Conservation (phyloP, 306 rosid genomes). For the Acacia confusa region DNA sequence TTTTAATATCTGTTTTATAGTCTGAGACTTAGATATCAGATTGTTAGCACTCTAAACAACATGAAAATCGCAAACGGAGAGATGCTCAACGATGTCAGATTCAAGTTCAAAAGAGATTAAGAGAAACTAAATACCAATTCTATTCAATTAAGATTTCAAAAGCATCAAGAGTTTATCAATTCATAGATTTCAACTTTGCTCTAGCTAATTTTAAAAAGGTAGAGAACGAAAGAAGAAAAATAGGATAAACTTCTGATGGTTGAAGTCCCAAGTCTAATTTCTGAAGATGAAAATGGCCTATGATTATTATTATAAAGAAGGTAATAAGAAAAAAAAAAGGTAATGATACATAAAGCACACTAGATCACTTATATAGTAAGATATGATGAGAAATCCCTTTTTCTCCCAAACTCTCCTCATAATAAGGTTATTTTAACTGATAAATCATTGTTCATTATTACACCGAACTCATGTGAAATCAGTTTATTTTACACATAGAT, state of each 20-base stretch:
- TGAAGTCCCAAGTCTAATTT: conserved; percentile 14
- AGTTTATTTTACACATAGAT: conserved; percentile 26
- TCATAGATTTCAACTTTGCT: neutral
- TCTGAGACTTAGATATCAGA: neutral
- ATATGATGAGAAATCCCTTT: neutral
- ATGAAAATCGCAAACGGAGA: neutral
- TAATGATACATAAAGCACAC: neutral
- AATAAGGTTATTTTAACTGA: neutral
- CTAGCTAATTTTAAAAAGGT: neutral
- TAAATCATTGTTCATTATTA: neutral
- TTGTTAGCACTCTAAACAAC: neutral
- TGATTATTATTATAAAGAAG: neutral
- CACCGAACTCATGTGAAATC: neutral
- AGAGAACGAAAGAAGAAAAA: neutral
- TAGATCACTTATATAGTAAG: neutral
- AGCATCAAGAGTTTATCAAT: neutral
- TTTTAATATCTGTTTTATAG: no score
- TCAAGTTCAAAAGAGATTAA: neutral
- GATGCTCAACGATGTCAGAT: neutral
- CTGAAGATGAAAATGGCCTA: neutral
- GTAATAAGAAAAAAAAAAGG: neutral
- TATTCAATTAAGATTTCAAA: no score
- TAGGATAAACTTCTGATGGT: conserved; percentile 12
- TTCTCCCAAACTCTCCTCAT: neutral
- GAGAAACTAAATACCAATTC: neutral